Evolutionary conservation across 495 filamentous ascomycete genomes (phyloP), one percentile per base, ranked within the genome.

Genomic region (Aspergillus campestris): DNA sequence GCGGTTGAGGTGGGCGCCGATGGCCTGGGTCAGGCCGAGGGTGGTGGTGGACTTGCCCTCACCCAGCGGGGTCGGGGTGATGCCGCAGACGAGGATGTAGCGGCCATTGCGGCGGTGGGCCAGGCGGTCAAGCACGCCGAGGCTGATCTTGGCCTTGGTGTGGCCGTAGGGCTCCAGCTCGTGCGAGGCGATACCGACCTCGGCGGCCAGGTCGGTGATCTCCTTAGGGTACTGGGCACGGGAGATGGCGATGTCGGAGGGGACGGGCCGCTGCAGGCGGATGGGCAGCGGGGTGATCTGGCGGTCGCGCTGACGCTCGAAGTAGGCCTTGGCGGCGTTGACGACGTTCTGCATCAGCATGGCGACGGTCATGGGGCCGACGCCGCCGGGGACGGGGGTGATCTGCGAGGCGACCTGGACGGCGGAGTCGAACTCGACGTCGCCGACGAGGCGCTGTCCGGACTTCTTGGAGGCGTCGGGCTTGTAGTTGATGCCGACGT

Each of bases 11-110:
- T 96, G 91, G 40, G 82, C 91, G 34, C 87, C 87, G 33, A 98
- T 74, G n/a, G 92, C 92, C 64, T 98, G 92, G 24, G 87, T 84
- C 36, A 98, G 73, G 57, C 92, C 92, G 70, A 98, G 81, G 10
- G 92, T 98, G n/a, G 92, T 98, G 2, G 92, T 98, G 6, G 92
- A 97, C 64, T 98, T 98, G 48, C 92, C 92, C 70, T 98, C 92
- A 42, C 92, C 92, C 5, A 98, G 77, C n/a, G 92, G 92, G 8
- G 92, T 98, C 1, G 92, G 92, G 0, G 92, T 98, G 48, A 98
- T 97, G 55, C 92, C 92, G 42, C 87, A 86, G 29, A 98, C 85
- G 29, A 98, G 73, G 53, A 98, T 75, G 58, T 98, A 98, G 44
- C 82, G 79, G 27, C 92, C 92, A 59, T 98, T 82, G 39, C 80